Evolutionary conservation across 257 asterid species (phyloP).

Genomic region (Solanum appendiculatum): DNA sequence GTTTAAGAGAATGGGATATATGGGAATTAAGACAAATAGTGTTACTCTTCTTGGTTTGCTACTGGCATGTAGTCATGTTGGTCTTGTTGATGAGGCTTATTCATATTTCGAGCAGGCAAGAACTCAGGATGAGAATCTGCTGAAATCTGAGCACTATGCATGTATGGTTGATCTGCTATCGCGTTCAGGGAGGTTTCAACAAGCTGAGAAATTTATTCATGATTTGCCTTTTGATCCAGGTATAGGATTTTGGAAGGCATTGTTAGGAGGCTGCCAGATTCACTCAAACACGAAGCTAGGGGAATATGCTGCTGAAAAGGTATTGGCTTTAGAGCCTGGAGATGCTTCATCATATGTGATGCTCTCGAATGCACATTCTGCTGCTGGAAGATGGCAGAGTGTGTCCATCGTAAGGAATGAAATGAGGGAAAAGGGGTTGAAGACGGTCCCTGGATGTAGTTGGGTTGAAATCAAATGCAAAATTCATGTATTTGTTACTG

Average conservation of each 20-base stretch:
- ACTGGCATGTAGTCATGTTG: slow-evolving; percentile 59
- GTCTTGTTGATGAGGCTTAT: slow-evolving; percentile 56
- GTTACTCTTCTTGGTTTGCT: slow-evolving; percentile 68
- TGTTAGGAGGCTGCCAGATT: slow-evolving; percentile 72
- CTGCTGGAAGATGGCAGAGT: slow-evolving; percentile 66
- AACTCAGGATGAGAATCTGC: slow-evolving; percentile 16
- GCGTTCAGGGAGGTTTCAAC: slow-evolving; percentile 64
- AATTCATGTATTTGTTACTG: slow-evolving; percentile 59
- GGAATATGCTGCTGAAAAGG: slow-evolving; percentile 41
- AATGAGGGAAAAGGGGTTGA: slow-evolving; percentile 56
- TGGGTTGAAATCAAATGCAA: slow-evolving; percentile 60
- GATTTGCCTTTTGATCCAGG: slow-evolving; percentile 80
- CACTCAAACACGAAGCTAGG: slow-evolving; percentile 56
- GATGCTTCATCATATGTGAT: slow-evolving; percentile 87
- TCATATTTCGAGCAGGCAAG: slow-evolving; percentile 40
- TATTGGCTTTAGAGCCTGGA: slow-evolving; percentile 53
- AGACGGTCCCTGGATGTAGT: slow-evolving; percentile 67
- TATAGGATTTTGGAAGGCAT: slow-evolving; percentile 80
- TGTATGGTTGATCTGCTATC: slow-evolving; percentile 70
- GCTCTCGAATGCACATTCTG: slow-evolving; percentile 80
- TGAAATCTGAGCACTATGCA: slow-evolving; percentile 71
- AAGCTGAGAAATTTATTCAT: slow-evolving; percentile 46
- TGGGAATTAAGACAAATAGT: slow-evolving; percentile 33
- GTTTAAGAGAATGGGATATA: slow-evolving; percentile 32
- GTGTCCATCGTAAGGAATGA: slow-evolving; percentile 33